Percentiles rank a stretch among this genome's conserved stretches.
Evolutionary conservation across 2,329 filamentous ascomycete genomes (phyloP).

Genomic region (Nemania sp.): DNA sequence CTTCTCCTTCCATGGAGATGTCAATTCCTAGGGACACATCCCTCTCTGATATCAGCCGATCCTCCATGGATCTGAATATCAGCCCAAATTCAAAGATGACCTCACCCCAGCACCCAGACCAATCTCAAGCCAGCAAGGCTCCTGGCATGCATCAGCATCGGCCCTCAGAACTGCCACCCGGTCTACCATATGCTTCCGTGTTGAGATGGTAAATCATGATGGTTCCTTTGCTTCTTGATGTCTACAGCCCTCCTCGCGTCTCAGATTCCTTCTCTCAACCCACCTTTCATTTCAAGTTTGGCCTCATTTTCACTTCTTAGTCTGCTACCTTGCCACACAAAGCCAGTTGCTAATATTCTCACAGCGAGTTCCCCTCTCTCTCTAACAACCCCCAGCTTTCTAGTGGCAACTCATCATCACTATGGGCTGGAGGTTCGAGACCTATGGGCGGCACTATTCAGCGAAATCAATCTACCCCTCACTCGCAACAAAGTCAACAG

Average conservation of each 20-base stretch:
- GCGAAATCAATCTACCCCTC: conserved; percentile 56
- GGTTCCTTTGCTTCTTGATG: background rate
- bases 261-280: background rate
- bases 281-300: background rate
- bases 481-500: conserved; percentile 57
- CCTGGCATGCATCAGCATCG: background rate
- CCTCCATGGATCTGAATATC: background rate
- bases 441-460: conserved; percentile 55
- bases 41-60: background rate
- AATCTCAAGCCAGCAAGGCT: background rate
- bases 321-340: background rate
- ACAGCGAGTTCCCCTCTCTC: conserved; percentile 68
- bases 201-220: conserved; percentile 37
- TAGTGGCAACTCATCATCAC: conserved; percentile 52
- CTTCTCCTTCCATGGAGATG: conserved; percentile 16
- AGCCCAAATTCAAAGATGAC: background rate
- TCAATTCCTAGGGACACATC: background rate
- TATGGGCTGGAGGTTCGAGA: conserved; percentile 59
- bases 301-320: background rate
- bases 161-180: conserved; percentile 9
- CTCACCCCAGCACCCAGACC: background rate
- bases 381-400: conserved; percentile 63
- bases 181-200: conserved; percentile 34
- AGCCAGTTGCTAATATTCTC: conserved; percentile 34
- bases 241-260: background rate